Evolutionary conservation across 2,329 filamentous ascomycete genomes (phyloP), one percentile per base, ranked within the genome.

Genomic region (Curvularia sp.): DNA sequence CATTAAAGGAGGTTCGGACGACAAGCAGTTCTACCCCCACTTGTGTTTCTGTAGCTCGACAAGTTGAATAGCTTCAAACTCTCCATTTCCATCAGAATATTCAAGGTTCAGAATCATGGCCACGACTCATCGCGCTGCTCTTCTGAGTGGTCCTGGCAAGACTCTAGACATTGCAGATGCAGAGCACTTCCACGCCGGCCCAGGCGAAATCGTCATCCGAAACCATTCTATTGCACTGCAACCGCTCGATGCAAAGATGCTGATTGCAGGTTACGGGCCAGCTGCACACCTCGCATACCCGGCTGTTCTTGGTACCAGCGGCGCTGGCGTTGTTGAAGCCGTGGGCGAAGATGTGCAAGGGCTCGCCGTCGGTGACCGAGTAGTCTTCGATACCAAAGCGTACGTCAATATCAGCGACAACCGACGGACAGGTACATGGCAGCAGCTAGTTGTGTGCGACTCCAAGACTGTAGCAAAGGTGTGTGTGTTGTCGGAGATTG

Each of bases 261-360:
- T 72, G 18, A 61, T 66, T 13, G 53, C 57, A 10, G 63, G 63
- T 12, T 70, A 73, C n/a, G 62, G 61, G 5, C 65, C 65, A 18
- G 65, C 57, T 1, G 59, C 66, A 1, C 45, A 62, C 9, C 30
- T 71, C 13, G 56, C 42, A 2, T 68, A 62, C 49, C 65, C 64
- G 9, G 60, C 60, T 12, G 34, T 67, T n/a, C 63, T 73, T 18
- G 66, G 65, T 23, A 64, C 59, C 1, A 67, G 64, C 38, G 63
- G 66, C 53, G 70, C 66, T 1, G 81, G 80, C 8, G 68, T 80
- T 0, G 71, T 83, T 19, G 78, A 82, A 62, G 80, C 80, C 61
- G 68, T 83, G 10, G 79, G 80, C 28, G 73, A 79, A 21, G 78
- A 74, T 6, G 80, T 83, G 3, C 70, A 67, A 3, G 72, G 75